Percentiles rank a stretch among this genome's conserved stretches.
These are phyloP conservation scores for Durusdinium trenchii DNA, from an alignment of 73 alveolate genomes.

Conservation along the genomic window DNA sequence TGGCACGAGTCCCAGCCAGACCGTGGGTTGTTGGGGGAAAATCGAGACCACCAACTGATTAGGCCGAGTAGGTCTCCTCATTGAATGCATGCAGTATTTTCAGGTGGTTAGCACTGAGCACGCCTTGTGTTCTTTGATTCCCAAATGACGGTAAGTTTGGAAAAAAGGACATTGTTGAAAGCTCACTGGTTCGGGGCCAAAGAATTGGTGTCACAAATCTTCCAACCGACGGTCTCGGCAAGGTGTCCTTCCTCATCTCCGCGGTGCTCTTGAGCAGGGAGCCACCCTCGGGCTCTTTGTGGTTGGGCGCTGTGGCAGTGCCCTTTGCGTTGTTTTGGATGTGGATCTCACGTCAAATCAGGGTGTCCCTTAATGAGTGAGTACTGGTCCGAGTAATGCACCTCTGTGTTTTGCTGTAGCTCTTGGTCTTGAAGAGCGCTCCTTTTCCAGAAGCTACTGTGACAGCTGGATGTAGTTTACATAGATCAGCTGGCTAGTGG, in stretches of 20 bases:
- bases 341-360: background rate
- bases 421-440: background rate
- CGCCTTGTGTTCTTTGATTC: background rate
- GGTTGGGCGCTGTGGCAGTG: constrained; percentile 31
- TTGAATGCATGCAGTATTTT: background rate
- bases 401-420: background rate
- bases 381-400: background rate
- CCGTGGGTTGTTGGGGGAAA: background rate
- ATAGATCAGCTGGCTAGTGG: background rate
- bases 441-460: background rate
- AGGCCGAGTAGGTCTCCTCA: background rate
- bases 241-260: constrained; percentile 20
- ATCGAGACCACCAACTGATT: background rate
- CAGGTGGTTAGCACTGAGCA: background rate
- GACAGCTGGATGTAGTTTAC: background rate
- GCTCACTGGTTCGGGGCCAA: background rate
- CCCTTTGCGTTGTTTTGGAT: background rate
- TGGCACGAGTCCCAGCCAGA: background rate
- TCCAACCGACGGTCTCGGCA: background rate
- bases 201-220: background rate
- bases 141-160: background rate
- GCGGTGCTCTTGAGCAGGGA: constrained; percentile 29
- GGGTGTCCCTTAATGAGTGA: background rate
- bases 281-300: constrained; percentile 16
- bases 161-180: background rate